A percentile compares a stretch with the other conserved stretches of the same genome.
Conservation (phyloP, 2,329 filamentous ascomycete genomes). For the Pyrenophora tritici-repentis region DNA sequence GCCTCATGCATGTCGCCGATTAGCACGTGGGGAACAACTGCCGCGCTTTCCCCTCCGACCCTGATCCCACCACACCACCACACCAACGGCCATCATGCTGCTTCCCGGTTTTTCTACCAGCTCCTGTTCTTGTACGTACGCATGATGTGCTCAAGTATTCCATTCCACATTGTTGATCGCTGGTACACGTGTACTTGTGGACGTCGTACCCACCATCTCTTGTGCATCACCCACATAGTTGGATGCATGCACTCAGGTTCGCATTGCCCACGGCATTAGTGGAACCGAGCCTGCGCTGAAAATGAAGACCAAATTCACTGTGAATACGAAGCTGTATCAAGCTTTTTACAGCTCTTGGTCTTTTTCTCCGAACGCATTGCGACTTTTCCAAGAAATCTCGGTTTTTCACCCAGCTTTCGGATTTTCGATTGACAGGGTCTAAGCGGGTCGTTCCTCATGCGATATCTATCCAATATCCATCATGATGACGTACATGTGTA, state of each 20-base stretch:
- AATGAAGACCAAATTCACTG: neutral
- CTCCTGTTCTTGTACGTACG: neutral
- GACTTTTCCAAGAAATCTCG: neutral
- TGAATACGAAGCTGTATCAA: neutral
- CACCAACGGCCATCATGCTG: conserved; percentile 6
- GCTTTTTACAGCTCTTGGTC: neutral
- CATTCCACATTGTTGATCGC: neutral
- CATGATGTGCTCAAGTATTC: neutral
- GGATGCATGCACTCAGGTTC: no score
- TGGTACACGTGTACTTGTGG: neutral
- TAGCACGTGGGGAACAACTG: conserved; percentile 3
- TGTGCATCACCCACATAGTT: no score
- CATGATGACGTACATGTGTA: conserved; percentile 22
- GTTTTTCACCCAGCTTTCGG: neutral
- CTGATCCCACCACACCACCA: neutral
- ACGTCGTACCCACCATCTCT: no score
- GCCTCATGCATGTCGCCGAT: conserved; percentile 12
- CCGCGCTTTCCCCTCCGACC: conserved; percentile 1
- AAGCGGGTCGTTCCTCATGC: neutral
- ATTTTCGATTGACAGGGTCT: neutral
- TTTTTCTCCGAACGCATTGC: neutral
- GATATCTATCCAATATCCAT: conserved; percentile 7
- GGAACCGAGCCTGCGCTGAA: no score
- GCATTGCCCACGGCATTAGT: neutral
- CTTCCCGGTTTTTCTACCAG: conserved; percentile 3